A percentile compares a stretch with the other conserved stretches of the same genome.
phyloP scores from a whole-genome alignment of 83 land plant genomes.

The Picea abies region DNA sequence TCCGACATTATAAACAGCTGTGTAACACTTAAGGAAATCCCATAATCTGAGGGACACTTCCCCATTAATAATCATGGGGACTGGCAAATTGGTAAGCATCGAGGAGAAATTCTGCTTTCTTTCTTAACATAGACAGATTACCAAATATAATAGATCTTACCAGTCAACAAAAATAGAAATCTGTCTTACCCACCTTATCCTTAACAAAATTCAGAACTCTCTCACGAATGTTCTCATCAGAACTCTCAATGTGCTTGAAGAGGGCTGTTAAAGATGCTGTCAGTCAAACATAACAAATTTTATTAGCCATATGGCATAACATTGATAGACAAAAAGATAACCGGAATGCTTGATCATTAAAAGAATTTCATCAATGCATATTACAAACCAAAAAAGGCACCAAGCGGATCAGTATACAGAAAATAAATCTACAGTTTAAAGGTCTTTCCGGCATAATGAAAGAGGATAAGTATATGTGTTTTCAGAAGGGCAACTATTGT shows the following conservation, averaged over 20 bases:
- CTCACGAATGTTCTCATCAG: conserved; percentile 88
- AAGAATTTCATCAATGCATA: not conserved
- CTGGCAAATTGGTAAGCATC: not conserved
- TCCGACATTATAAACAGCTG: too few relatives aligned
- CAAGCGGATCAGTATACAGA: too few relatives aligned
- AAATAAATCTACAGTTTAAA: too few relatives aligned
- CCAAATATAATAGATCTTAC: too few relatives aligned
- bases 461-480: too few relatives aligned
- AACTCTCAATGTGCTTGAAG: conserved; percentile 80
- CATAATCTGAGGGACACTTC: too few relatives aligned
- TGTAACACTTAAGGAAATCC: too few relatives aligned
- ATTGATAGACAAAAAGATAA: not conserved
- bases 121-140: not conserved
- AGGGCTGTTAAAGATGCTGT: conserved; percentile 89
- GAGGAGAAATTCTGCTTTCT: not conserved
- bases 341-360: not conserved
- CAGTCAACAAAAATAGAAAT: too few relatives aligned
- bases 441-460: too few relatives aligned
- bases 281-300: conserved; percentile 10
- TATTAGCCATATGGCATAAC: not conserved
- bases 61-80: not conserved
- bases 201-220: conserved; percentile 78
- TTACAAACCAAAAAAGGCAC: not conserved
- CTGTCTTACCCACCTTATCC: conserved; percentile 68
- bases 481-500: too few relatives aligned